Evolutionary conservation across 805 yeast genomes (phyloP).

Genomic region (Maudiozyma bulderi): DNA sequence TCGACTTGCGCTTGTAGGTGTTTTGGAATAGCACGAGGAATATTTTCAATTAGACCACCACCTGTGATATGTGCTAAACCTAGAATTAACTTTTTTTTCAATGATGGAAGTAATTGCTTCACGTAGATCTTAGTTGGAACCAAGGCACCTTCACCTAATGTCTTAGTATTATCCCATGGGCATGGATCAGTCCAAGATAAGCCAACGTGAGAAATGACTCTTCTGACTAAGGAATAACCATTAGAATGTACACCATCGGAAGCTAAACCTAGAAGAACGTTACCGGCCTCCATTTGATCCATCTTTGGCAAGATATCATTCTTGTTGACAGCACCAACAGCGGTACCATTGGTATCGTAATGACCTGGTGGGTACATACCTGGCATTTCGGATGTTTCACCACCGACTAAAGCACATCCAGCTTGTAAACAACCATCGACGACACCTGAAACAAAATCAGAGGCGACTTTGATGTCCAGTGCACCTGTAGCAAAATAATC

Average conservation of each 20-base stretch:
- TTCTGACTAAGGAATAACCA: slow-evolving; percentile 91
- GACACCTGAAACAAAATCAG: slow-evolving; percentile 87
- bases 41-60: slow-evolving; percentile 93
- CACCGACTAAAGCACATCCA: slow-evolving; percentile 97
- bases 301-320: slow-evolving; percentile 62
- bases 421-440: slow-evolving; percentile 92
- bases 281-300: slow-evolving; percentile 62
- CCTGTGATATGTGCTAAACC: slow-evolving; percentile 98
- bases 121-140: slow-evolving; percentile 93
- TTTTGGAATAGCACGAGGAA: slow-evolving; percentile 88
- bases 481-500: slow-evolving; percentile 96
- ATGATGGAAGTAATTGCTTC: slow-evolving; percentile 71
- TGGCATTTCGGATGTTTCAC: slow-evolving; percentile 99
- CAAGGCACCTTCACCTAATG: slow-evolving; percentile 79
- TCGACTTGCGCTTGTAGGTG: slow-evolving; percentile 74
- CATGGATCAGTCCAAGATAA: slow-evolving; percentile 62
- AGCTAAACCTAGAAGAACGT: slow-evolving; percentile 74
- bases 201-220: slow-evolving; percentile 72
- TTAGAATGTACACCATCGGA: slow-evolving; percentile 95
- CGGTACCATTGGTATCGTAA: slow-evolving; percentile 97
- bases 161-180: slow-evolving; percentile 68
- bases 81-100: slow-evolving; percentile 55
- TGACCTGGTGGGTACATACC: slow-evolving; percentile 95
- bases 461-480: slow-evolving; percentile 73
- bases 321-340: slow-evolving; percentile 90